Percentiles rank a stretch among this genome's conserved stretches.
These are phyloP conservation scores for Aureobasidium sp. DNA, from an alignment of 2,329 filamentous ascomycete genomes.

Conservation along the genomic window DNA sequence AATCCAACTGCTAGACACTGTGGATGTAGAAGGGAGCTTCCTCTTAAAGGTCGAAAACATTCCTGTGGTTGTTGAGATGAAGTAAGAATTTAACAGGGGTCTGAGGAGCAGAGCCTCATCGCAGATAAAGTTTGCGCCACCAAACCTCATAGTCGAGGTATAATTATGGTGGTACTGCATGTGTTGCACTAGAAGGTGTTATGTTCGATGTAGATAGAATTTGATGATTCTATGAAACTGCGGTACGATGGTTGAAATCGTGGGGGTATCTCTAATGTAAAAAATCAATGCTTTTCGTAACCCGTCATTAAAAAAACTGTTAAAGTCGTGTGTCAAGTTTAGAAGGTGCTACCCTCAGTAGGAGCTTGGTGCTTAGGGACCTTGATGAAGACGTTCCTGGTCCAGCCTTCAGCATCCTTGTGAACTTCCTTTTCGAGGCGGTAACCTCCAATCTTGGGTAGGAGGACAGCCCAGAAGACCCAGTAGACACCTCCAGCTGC, in stretches of 20 bases:
- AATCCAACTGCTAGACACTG: no score
- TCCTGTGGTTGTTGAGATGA: background rate
- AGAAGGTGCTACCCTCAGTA: background rate
- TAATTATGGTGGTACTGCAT: no score
- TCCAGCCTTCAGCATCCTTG: conserved; percentile 32
- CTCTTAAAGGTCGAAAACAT: background rate
- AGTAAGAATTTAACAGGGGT: no score
- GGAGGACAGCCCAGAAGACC: conserved; percentile 41
- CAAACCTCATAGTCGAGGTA: background rate
- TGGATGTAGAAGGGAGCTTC: no score
- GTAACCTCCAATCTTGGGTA: conserved; percentile 36
- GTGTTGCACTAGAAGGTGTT: background rate
- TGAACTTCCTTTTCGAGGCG: conserved; percentile 24
- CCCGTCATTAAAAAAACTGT: conserved; percentile 5
- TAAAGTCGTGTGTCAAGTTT: conserved; percentile 2
- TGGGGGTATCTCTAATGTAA: conserved; percentile 3
- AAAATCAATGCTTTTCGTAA: conserved; percentile 10
- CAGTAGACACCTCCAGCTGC: conserved; percentile 43
- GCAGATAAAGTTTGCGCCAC: background rate
- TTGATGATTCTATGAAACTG: background rate
- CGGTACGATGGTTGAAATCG: conserved; percentile 10
- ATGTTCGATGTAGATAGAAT: background rate
- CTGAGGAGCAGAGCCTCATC: background rate
- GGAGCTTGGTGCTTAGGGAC: background rate
- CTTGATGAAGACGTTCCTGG: conserved; percentile 20